Base-by-base conservation (phyloP, 345 rosid species). In the Acer yangbiense region DNA sequence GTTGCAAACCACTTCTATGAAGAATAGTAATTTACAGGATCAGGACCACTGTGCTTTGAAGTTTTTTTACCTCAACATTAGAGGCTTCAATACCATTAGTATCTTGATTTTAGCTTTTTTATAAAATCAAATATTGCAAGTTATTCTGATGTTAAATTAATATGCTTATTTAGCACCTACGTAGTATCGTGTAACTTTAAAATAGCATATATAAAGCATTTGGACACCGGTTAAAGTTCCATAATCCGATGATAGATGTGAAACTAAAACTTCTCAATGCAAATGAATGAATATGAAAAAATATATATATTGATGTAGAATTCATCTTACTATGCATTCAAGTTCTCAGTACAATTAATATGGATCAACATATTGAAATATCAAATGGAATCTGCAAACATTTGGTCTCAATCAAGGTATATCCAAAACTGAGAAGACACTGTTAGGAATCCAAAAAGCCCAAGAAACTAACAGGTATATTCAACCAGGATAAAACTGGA, bases 401-500 rank as follows among this genome's bases (percentile, higher is more conserved):
- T 71, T 71, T 71, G 43, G 44, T 29, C 72, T 35, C 39, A 29
- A 23, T n/a, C 23, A 68, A 41, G 71, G 44, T 68, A 11, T 9
- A 8, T 20, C 58, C 58, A 14, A 23, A 69, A 46, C 72, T 20
- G 16, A 18, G 20, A 69, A 69, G 9, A 69, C n/a, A 54, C 35
- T 11, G n/a, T 69, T 12, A 32, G 58, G 23, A 48, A 14, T 69
- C 25, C 64, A 60, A 21, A 60, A 60, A 21, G 64, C 64, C 12
- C 25, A 1, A 29, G 63, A 69, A 71, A 9, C 13, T 60, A 71
- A 71, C 60, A 5, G 41, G 20, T n/a, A 52, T 32, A 29, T 54
- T 71, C 27, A 72, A 57, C 54, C 39, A 72, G 20, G 32, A 54
- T 18, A 71, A 27, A 54, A 71, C 17, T 71, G 25, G 61, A 57